Evolutionary conservation across 2,329 filamentous ascomycete genomes (phyloP), one percentile per base, ranked within the genome.

Genomic region (Geosmithia morbida): DNA sequence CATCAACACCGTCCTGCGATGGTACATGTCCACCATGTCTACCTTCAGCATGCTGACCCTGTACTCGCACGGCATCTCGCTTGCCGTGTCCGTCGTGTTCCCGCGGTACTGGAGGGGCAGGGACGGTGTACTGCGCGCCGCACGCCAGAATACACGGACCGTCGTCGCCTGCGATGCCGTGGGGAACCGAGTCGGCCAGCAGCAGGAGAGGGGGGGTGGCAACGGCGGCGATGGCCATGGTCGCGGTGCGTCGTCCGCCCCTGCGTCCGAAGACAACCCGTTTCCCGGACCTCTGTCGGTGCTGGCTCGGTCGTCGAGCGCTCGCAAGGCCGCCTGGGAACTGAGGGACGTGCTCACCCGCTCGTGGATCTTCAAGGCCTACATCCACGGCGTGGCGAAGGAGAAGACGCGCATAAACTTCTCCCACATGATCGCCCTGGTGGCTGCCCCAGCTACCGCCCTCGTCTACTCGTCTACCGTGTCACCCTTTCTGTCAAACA

Each of bases 21-120:
- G 75, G 57, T 96, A 97, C 68, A 89, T 95, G 65, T 85, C 85
- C 2, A 63, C 78, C 49, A 79, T 90, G 59, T 87, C 86, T 0
- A 64, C 94, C n/a, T 81, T 85, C 51, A 87, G 86, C 51, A 72
- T 92, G 16, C 72, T 80, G 8, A 81, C 79, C 42, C 72, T 95
- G 20, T 66, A 88, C 44, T 81, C 80, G n/a, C 88, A 96, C 57
- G 62, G 66, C 1, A 65, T 92, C 46, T 73, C 81, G 49, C 67
- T 89, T 7, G 53, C 71, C 1, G 72, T 79, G 1, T 81, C 79
- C 1, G 69, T 92, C 48, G 56, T 87, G 7, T 94, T 92, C 51
- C 90, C 90, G 1, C 70, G 67, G 2, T 78, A 79, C 51, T 94
- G 87, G 71, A 70, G 68, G 48, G 59, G 64, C 13, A 50, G 56